Evolutionary conservation across 108 stramenopile species (phyloP).

Genomic region (Tribonema minus): DNA sequence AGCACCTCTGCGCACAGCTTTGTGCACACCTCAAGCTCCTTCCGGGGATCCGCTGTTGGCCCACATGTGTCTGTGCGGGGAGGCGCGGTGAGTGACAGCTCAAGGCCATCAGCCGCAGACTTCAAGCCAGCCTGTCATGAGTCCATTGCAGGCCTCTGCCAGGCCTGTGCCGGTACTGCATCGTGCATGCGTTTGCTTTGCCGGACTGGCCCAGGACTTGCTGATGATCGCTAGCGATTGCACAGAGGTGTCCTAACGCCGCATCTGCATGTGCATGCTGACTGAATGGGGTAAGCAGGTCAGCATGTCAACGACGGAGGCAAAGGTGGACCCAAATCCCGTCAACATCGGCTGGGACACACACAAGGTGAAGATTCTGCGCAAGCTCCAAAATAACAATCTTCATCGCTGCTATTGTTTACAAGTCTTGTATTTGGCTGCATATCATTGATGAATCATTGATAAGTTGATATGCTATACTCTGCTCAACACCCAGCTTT

Average conservation of each 20-base stretch:
- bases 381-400: conserved; percentile 61
- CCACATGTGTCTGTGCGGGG: too few relatives aligned
- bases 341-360: conserved; percentile 82
- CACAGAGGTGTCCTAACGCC: not conserved
- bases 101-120: not conserved
- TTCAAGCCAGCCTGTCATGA: not conserved
- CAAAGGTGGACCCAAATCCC: not conserved
- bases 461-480: too few relatives aligned
- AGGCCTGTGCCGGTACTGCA: too few relatives aligned
- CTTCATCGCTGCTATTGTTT: conserved; percentile 47
- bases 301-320: not conserved
- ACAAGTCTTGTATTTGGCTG: not conserved
- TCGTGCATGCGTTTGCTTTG: too few relatives aligned
- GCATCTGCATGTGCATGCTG: not conserved
- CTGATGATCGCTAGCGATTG: too few relatives aligned
- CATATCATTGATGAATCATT: not conserved
- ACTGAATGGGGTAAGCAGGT: not conserved
- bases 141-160: too few relatives aligned
- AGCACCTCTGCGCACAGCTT: too few relatives aligned
- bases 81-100: too few relatives aligned
- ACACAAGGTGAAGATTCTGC: conserved; percentile 52
- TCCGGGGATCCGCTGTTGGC: too few relatives aligned
- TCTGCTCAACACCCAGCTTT: too few relatives aligned
- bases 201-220: too few relatives aligned
- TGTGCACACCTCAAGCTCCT: too few relatives aligned